A percentile compares a stretch with the other conserved stretches of the same genome.
These are phyloP conservation scores for Pseudozyma sp. DNA, from an alignment of 1,284 basidiomycete genomes.

Conservation along the genomic window DNA sequence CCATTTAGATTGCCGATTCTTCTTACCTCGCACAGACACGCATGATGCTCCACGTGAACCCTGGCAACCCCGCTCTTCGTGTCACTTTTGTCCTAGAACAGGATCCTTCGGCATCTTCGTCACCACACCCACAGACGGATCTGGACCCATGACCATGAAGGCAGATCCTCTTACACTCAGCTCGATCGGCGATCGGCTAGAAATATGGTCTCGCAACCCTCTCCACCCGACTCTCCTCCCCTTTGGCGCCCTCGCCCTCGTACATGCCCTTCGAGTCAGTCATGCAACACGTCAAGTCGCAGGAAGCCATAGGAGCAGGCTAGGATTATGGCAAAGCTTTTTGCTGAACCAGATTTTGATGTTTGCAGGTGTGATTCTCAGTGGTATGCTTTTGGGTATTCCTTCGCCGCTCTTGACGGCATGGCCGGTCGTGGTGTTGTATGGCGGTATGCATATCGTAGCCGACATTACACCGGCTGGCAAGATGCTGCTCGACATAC, in stretches of 20 bases:
- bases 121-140: background rate
- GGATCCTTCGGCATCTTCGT: background rate
- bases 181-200: conserved; percentile 19
- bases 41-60: conserved; percentile 4
- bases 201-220: conserved; percentile 15
- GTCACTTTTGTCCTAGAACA: background rate
- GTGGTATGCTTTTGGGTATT: conserved; percentile 38
- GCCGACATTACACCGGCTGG: conserved; percentile 29
- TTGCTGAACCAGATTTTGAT: conserved; percentile 57
- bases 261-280: conserved; percentile 55
- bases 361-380: conserved; percentile 50
- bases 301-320: conserved; percentile 30
- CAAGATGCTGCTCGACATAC: conserved; percentile 19
- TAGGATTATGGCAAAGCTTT: conserved; percentile 52
- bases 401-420: conserved; percentile 50
- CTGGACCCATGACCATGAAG: conserved; percentile 3
- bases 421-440: conserved; percentile 47
- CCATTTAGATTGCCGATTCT: conserved; percentile 19
- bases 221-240: conserved; percentile 41
- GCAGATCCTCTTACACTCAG: conserved; percentile 8
- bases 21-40: conserved; percentile 9
- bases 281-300: conserved; percentile 54
- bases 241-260: conserved; percentile 35
- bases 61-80: background rate
- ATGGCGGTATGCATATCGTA: conserved; percentile 48